Base-by-base conservation (phyloP, 768 basidiomycete species). In the Phylloporus arenicola region DNA sequence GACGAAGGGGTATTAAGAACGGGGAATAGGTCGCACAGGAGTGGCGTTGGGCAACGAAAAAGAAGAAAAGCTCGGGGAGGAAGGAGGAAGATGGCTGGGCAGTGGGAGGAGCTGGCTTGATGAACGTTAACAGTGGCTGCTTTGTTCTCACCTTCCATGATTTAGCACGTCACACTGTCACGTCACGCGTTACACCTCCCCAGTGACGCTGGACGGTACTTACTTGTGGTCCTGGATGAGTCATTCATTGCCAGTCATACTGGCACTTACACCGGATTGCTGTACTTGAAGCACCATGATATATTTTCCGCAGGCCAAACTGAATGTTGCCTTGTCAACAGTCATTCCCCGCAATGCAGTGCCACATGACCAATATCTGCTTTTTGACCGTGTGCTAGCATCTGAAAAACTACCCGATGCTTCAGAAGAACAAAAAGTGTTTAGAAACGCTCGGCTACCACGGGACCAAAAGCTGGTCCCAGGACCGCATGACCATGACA, bases 131-230 rank as follows among this genome's bases (percentile, higher is more conserved):
- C 47, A 35, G 45, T 49, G 45, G 48, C 50, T 45, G 57, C 27
- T 57, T 62, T 60, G 57, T 67, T 64, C 57, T 59, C 59, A 64
- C 53, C 53, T 20, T 13, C 27, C 31, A 45, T 13, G 40, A 41
- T 41, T 46, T 40, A 54, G 56, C 51, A 22, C 31, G 58, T 67
- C 50, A 64, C 64, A 19, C 0, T 14, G 55, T 60, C 52, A 67
- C 60, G 25, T 3, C 24, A 24, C 24, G 45, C 59, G 53, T 59
- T 59, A 14, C 37, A 48, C 39, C 3, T 19, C 17, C 17, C 37
- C 37, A 17, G 6, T 17, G 14, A 9, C 39, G 11, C 22, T 24
- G 11, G 11, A n/a, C n/a, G n/a, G n/a, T n/a, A n/a, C n/a, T n/a
- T n/a, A n/a, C n/a, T n/a, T n/a, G n/a, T n/a, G n/a, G n/a, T n/a